These are phyloP conservation scores for Emericellopsis terricola DNA, from an alignment of 495 filamentous ascomycete species.

Conservation along the genomic window DNA sequence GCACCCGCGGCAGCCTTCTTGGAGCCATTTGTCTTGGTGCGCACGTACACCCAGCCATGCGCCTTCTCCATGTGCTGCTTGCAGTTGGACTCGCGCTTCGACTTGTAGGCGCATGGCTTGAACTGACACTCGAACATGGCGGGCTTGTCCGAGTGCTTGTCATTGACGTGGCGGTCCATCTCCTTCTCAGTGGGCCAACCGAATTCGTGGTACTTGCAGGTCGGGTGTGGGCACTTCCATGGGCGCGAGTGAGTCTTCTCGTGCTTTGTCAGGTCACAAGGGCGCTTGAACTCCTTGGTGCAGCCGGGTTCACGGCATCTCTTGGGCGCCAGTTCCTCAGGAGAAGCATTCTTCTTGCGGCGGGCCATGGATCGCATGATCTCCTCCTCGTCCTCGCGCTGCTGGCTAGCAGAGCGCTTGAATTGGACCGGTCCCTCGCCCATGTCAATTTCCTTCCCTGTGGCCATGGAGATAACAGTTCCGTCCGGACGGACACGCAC, in stretches of 20 bases:
- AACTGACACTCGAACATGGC: conserved; percentile 67
- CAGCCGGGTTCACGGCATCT: conserved; percentile 47
- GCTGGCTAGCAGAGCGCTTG: conserved; percentile 44
- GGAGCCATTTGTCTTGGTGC: conserved; percentile 73
- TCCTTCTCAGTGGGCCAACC: conserved; percentile 98
- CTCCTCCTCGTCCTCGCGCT: conserved; percentile 49
- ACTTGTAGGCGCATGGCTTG: conserved; percentile 75
- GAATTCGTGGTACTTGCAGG: conserved; percentile 70
- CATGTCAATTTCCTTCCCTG: conserved; percentile 31
- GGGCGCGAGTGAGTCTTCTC: conserved; percentile 93
- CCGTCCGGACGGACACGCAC: conserved; percentile 61
- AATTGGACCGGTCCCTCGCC: conserved; percentile 26
- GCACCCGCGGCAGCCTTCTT: conserved; percentile 10
- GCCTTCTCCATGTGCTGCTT: conserved; percentile 99
- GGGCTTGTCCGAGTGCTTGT: conserved; percentile 74
- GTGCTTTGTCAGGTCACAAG: conserved; percentile 87
- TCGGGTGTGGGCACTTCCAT: conserved; percentile 68
- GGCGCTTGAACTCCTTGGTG: conserved; percentile 80
- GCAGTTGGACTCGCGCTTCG: conserved; percentile 93
- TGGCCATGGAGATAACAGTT: conserved; percentile 55
- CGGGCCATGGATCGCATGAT: conserved; percentile 77
- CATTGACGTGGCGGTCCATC: conserved; percentile 83
- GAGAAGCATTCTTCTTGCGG: conserved; percentile 58
- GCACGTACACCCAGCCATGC: conserved; percentile 75
- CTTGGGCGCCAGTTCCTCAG: conserved; percentile 57